Evolutionary conservation across 352 stramenopile species (phyloP), one percentile per base, ranked within the genome.

Genomic region (Phytophthora hibernalis): DNA sequence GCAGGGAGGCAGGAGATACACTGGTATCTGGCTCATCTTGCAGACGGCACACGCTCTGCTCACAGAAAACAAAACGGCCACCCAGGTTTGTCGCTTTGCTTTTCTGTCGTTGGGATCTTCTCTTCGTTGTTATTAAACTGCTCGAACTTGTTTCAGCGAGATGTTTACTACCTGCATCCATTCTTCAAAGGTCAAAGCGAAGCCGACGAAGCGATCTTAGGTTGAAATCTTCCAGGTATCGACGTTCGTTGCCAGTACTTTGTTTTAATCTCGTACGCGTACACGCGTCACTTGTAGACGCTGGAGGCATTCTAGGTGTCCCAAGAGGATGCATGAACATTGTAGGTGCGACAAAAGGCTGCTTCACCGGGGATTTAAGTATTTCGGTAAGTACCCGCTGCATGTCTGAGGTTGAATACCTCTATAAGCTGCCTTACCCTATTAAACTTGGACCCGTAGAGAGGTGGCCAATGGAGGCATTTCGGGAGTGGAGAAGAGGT

Each of bases 161-260:
- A 96, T 65, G 72, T 96, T 3, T 96, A 96, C 65, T 96, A 96
- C 51, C 43, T 96, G 31, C 86, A 96, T 54, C 74, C 86, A 20
- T 96, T 96, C 28, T 96, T 96, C 52, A 89, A 88, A 60, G 74
- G 56, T 1, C 88, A 96, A 62, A 77, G 65, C 43, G 86, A 95
- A 81, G 88, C 88, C 7, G 87, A 96, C 21, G 85, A 95, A 78
- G 83, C 86, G 20, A 95, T 96, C 30, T 72, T 96, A 31, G 88
- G 88, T 95, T 51, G 7, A 21, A 8, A 43, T 18, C 30, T 42
- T 47, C 45, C 30, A 15, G 18, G 26, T 15, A 1, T 15, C 3
- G 9, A 45, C 11, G 35, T 12, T 44, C n/a, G 16, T n/a, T 12
- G 12, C n/a, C 5, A 21, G 38, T 9, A 20, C 22, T 44, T 21